Evolutionary conservation across 2,329 filamentous ascomycete species (phyloP).

Genomic region (Huntiella savannae): DNA sequence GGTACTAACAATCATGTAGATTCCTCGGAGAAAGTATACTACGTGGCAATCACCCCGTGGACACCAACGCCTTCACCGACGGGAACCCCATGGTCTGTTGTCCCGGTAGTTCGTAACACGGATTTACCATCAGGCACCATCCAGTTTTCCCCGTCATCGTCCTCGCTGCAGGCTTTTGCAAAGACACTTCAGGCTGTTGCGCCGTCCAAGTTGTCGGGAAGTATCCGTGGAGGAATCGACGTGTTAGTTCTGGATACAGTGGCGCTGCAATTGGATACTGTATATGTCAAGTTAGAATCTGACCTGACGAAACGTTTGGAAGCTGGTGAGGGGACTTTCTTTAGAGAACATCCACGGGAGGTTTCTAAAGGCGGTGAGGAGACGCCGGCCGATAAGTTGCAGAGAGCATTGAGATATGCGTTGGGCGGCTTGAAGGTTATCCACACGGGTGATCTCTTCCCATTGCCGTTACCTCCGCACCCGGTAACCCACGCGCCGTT

Average conservation of each 20-base stretch:
- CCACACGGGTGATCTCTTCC: constrained; percentile 63
- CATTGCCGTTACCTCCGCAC: constrained; percentile 62
- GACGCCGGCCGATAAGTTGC: constrained; percentile 37
- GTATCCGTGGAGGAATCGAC: constrained; percentile 61
- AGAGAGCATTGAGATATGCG: constrained; percentile 51
- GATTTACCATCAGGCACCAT: constrained; percentile 58
- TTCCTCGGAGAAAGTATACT: constrained; percentile 26
- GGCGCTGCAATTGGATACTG: constrained; percentile 60
- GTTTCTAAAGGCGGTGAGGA: neutral
- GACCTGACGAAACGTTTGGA: constrained; percentile 64
- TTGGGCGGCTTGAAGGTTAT: constrained; percentile 56
- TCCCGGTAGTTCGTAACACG: constrained; percentile 50
- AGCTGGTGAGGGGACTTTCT: constrained; percentile 67
- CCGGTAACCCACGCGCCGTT: constrained; percentile 71
- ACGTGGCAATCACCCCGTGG: constrained; percentile 61
- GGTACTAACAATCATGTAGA: constrained; percentile 5
- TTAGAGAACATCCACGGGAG: constrained; percentile 34
- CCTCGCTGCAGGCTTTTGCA: constrained; percentile 62
- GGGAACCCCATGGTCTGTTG: constrained; percentile 62
- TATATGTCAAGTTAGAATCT: constrained; percentile 73
- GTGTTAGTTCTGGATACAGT: constrained; percentile 66
- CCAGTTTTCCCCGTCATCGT: constrained; percentile 54
- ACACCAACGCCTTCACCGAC: constrained; percentile 37
- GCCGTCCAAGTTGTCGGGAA: constrained; percentile 53
- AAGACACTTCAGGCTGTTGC: constrained; percentile 52